phyloP scores from a whole-genome alignment of 140 eudicot genomes.

The Bidens hawaiensis region DNA sequence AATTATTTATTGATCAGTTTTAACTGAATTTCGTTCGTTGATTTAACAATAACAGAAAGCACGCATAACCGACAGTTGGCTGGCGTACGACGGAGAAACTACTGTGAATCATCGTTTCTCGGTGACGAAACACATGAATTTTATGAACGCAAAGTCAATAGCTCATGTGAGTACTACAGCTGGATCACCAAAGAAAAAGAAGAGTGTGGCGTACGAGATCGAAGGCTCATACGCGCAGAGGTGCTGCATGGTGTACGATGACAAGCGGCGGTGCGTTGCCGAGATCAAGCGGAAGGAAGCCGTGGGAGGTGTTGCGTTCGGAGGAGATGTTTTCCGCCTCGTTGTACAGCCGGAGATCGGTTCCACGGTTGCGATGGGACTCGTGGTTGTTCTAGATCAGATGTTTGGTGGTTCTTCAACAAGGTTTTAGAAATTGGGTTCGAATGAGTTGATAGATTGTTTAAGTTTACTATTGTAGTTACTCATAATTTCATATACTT shows the following conservation, averaged over 20 bases:
- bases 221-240: slow-evolving; percentile 63
- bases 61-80: slow-evolving; percentile 55
- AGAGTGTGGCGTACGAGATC: slow-evolving; percentile 36
- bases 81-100: slow-evolving; percentile 53
- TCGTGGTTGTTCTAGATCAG: slow-evolving; percentile 62
- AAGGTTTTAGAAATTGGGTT: slow-evolving; percentile 19
- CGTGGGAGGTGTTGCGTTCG: slow-evolving; percentile 47
- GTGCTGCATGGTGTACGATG: slow-evolving; percentile 41
- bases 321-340: slow-evolving; percentile 58
- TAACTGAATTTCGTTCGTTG: no score
- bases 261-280: slow-evolving; percentile 47
- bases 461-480: no score
- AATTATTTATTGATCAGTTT: background rate
- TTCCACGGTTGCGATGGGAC: slow-evolving; percentile 51
- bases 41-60: slow-evolving; percentile 61
- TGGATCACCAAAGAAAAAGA: slow-evolving; percentile 15
- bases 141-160: slow-evolving; percentile 29
- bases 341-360: slow-evolving; percentile 46
- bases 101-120: slow-evolving; percentile 35
- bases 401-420: slow-evolving; percentile 52
- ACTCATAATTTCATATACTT: no score
- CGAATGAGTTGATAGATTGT: no score
- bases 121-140: slow-evolving; percentile 39
- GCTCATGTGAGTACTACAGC: slow-evolving; percentile 43
- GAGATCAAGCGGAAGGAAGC: slow-evolving; percentile 72